phyloP scores from a whole-genome alignment of 768 basidiomycete species.

The Mycena pura region DNA sequence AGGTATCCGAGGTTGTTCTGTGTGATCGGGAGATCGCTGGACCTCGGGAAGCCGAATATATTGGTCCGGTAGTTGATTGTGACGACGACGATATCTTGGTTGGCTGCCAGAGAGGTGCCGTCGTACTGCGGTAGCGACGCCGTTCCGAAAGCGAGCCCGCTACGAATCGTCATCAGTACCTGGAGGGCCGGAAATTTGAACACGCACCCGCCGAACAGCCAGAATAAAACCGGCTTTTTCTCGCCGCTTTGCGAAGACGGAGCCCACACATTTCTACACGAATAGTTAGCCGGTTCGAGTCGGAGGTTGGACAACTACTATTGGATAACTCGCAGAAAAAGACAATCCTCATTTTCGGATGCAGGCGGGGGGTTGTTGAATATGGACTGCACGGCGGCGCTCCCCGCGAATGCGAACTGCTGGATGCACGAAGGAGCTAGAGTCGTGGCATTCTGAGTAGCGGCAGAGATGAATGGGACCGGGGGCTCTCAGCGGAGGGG shows the following conservation, averaged over 20 bases:
- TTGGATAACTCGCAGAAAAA: too few species aligned
- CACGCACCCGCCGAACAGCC: conserved; percentile 20
- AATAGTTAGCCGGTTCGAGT: too few species aligned
- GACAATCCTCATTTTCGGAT: too few species aligned
- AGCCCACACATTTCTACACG: conserved; percentile 8
- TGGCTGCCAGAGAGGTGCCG: conserved; percentile 5
- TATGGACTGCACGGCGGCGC: too few species aligned
- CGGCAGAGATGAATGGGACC: too few species aligned
- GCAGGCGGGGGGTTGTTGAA: too few species aligned
- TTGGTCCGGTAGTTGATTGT: conserved; percentile 17
- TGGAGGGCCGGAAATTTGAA: background rate
- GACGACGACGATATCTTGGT: conserved; percentile 14
- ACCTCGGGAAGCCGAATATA: conserved; percentile 10
- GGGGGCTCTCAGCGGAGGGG: too few species aligned
- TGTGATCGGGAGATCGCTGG: conserved; percentile 1
- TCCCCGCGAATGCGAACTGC: too few species aligned
- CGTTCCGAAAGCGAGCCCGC: background rate
- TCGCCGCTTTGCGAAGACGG: background rate
- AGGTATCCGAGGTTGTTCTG: conserved; percentile 16
- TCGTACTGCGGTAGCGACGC: conserved; percentile 2
- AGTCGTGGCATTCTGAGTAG: too few species aligned
- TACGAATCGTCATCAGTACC: background rate
- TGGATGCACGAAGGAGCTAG: too few species aligned
- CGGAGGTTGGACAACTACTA: too few species aligned
- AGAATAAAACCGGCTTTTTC: conserved; percentile 10